Base-by-base conservation (phyloP, 495 filamentous ascomycete genomes). In the Neurospora sp. region DNA sequence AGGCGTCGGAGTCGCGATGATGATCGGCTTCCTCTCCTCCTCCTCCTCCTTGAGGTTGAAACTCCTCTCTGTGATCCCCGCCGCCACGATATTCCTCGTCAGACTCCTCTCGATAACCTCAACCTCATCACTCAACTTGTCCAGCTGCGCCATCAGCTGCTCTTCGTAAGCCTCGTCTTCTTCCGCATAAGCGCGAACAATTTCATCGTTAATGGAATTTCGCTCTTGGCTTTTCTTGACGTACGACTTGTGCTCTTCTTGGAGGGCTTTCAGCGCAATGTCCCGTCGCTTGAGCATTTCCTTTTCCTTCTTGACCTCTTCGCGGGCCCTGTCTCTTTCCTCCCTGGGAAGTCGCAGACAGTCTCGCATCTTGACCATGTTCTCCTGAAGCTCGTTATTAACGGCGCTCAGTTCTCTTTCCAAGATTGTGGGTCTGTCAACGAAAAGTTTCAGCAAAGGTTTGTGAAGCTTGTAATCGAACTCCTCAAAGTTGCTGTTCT, bases 101-200 rank as follows among this genome's bases (percentile, higher is more conserved):
- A 86, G 71, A 0, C 46, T 69, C 8, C 44, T 75, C 71, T 81
- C 81, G 40, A 77, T 77, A 14, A 73, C 76, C 37, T 79, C 78
- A 12, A 85, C 74, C 31, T 77, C 42, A 42, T 74, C 74, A 27
- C 76, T 80, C 10, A 85, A 41, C 23, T 79, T 76, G 69, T 84
- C 82, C 23, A 85, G 71, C 37, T 76, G 78, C 5, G 69, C 72
- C 54, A 66, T 66, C 27, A 66, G 2, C 71, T 86, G 84, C 9
- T 84, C 81, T 14, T 82, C 79, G 6, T 78, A 75, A 5, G 77
- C 85, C 69, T 86, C 82, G 6, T 80, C 39, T 14, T 79, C 79
- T 7, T 83, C 76, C 20, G 75, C 78, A 74, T 84, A 86, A 2
- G 81, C 81, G 35, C 82, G 75, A 3, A 71, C 76, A 38, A 86